A percentile compares a stretch with the other conserved stretches of the same genome.
Evolutionary conservation across 768 basidiomycete species (phyloP).

Genomic region (Xerocomus brunneocitrinus): DNA sequence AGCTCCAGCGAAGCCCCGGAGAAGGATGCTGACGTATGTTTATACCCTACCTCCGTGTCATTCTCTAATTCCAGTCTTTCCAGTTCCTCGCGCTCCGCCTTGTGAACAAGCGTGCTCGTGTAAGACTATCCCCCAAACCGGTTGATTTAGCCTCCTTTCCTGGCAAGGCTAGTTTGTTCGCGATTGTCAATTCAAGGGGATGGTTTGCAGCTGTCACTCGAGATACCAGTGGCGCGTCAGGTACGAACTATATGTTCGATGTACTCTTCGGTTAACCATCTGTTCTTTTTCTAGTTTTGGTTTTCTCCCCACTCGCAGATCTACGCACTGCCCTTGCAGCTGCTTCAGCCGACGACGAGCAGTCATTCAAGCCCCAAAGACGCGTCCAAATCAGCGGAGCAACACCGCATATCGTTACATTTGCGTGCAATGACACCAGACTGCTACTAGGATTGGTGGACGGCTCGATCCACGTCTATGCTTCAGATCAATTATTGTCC

Average conservation of each 20-base stretch:
- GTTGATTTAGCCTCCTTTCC: slow-evolving; percentile 40
- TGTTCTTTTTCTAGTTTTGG: slow-evolving; percentile 41
- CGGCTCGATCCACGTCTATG: slow-evolving; percentile 59
- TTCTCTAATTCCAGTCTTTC: slow-evolving; percentile 4
- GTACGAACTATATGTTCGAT: slow-evolving; percentile 28
- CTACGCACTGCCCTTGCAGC: slow-evolving; percentile 50
- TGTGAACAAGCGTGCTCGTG: slow-evolving; percentile 58
- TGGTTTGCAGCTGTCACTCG: slow-evolving; percentile 66
- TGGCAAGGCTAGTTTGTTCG: slow-evolving; percentile 50
- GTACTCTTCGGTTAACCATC: background rate
- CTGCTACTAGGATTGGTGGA: slow-evolving; percentile 55
- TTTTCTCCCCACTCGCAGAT: slow-evolving; percentile 56
- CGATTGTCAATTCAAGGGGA: slow-evolving; percentile 53
- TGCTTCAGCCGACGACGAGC: slow-evolving; percentile 36
- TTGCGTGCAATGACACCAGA: slow-evolving; percentile 57
- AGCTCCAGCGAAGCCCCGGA: slow-evolving; percentile 24
- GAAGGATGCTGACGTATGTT: slow-evolving; percentile 30
- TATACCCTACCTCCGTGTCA: background rate
- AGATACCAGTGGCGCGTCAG: slow-evolving; percentile 31
- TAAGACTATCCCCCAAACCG: slow-evolving; percentile 53
- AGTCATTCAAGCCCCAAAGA: slow-evolving; percentile 50
- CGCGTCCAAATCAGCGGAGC: slow-evolving; percentile 40
- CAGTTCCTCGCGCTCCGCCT: slow-evolving; percentile 39
- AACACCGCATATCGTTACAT: slow-evolving; percentile 50
- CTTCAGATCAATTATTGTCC: slow-evolving; percentile 49